Evolutionary conservation across 768 basidiomycete genomes (phyloP).

Genomic region (Rhizopogon salebrosus): DNA sequence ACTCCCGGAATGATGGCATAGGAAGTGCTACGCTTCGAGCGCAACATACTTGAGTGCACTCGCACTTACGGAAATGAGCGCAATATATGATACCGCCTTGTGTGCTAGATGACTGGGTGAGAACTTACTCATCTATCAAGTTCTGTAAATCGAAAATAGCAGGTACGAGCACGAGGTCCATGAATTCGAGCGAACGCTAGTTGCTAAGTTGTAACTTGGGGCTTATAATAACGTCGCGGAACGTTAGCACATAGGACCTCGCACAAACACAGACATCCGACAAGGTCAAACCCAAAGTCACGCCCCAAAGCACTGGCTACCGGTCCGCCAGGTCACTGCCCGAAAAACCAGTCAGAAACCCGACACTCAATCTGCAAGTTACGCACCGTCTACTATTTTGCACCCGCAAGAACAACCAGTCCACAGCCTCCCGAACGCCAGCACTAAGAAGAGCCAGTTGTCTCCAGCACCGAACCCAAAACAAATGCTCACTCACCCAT

Average conservation of each 20-base stretch:
- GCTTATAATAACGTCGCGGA: too few relatives aligned
- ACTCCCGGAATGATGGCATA: too few relatives aligned
- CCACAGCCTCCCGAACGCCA: constrained; percentile 83
- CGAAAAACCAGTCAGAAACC: neutral
- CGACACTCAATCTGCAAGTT: neutral
- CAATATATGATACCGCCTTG: too few relatives aligned
- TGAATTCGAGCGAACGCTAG: too few relatives aligned
- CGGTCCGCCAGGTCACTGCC: neutral
- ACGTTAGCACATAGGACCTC: neutral
- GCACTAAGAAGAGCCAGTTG: constrained; percentile 43
- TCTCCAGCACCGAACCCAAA: neutral
- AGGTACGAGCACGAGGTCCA: too few relatives aligned
- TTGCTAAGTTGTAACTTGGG: too few relatives aligned
- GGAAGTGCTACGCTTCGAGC: too few relatives aligned
- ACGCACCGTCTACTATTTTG: constrained; percentile 76
- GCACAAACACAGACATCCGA: neutral
- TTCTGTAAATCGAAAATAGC: too few relatives aligned
- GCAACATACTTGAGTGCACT: too few relatives aligned
- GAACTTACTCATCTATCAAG: too few relatives aligned
- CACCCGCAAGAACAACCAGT: constrained; percentile 92
- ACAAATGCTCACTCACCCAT: constrained; percentile 58
- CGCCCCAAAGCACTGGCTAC: neutral
- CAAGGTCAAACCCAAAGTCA: neutral
- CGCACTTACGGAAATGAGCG: too few relatives aligned
- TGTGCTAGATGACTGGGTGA: too few relatives aligned